Base-by-base conservation (phyloP, 1,284 basidiomycete genomes). In the Pholiota adiposa region DNA sequence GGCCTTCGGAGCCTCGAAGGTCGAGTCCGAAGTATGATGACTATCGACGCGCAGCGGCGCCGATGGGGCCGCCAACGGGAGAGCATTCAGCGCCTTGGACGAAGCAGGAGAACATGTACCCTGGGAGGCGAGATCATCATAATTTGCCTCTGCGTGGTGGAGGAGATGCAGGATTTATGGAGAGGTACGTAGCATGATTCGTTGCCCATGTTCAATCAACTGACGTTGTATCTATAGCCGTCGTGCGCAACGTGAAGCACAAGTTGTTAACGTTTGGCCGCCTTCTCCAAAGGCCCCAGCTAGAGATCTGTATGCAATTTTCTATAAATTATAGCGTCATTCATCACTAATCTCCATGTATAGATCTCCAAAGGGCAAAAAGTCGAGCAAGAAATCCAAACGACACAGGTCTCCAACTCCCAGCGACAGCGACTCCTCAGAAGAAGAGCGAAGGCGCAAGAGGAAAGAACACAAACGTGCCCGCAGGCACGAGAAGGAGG, bases 191-290 rank as follows among this genome's bases (percentile, higher is more conserved):
- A 19, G 1, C 4, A 23, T 12, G 38, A 3, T 38, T 18, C 12
- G 16, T 27, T 46, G 19, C 18, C 9, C 5, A 44, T 12, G n/a
- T 5, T 27, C 21, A 7, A n/a, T 21, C 23, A 27, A 25, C 51
- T 52, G n/a, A 46, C 18, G 21, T 11, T 34, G 18, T 40, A 9
- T 25, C 1, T 56, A 8, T 43, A 96, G 95, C 67, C 93, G 95
- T 23, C 82, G 93, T 54, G 72, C 81, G 59, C 87, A 94, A 71
- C 80, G 95, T 54, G 88, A 90, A 63, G 79, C 71, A 2, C 87
- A 78, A 11, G 82, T 81, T 4, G 72, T 91, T 1, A 84, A 84
- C 64, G 82, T 96, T 51, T 97, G 95, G 95, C 95, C 95, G 0
- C 75, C 86, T 1, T 96, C 94, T 3, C 95, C 95, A 0, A 89